Base-by-base conservation (phyloP, 495 filamentous ascomycete species). In the Entonaema liquescens region DNA sequence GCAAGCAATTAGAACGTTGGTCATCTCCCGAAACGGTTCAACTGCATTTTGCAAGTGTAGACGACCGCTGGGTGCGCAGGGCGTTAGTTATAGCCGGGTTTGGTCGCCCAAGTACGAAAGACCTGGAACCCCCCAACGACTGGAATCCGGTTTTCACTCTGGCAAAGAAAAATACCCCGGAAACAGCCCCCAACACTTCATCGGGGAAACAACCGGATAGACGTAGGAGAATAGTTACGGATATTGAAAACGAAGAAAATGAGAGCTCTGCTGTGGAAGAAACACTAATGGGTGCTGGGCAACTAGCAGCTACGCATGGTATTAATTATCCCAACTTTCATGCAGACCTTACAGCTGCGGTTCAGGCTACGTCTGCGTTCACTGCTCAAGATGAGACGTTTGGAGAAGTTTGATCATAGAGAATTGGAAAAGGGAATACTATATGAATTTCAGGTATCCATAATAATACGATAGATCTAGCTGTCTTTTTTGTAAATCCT, bases 321-420 rank as follows among this genome's bases (percentile, higher is more conserved):
- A 44, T 44, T 15, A 63, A 63, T 25, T 63, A 63, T 31, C 61
- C 61, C 0, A 63, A 63, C 6, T 44, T 63, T 15, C 61, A 54
- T 23, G 23, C 29, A n/a, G 61, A 63, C n/a, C 35, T 55, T 1
- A 25, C 26, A 1, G 33, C 61, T 21, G 61, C 61, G 0, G 36
- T 63, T 15, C 49, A 29, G 50, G 61, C 61, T 33, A 26, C 44
- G 29, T 5, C 1, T 8, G 61, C 25, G 7, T 55, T 63, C 12
- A 0, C 33, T 44, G 23, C 33, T 8, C 2, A n/a, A 33, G 49
- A 21, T 7, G 21, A 23, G 40, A 64, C 11, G n/a, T 21, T 2
- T 42, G 12, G 1, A n/a, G 11, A 6, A 19, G 13, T 26, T 5
- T 53, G 49, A 29, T 53, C 0, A 53, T 29, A 11, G 6, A 3